These are phyloP conservation scores for Trapa incisa DNA, from an alignment of 345 rosid species.

Conservation along the genomic window DNA sequence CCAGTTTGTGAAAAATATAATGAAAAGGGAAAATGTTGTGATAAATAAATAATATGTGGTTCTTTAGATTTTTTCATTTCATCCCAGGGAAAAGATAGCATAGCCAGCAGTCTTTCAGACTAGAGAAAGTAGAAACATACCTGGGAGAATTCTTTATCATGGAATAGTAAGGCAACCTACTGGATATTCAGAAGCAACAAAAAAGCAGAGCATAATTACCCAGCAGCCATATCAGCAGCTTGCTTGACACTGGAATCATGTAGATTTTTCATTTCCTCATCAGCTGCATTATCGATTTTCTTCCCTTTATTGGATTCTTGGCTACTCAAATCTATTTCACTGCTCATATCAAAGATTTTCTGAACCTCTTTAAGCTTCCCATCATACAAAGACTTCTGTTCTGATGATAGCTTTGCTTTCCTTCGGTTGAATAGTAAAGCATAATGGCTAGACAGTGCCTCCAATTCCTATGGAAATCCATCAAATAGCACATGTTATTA, in stretches of 20 bases:
- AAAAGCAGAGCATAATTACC: constrained; percentile 31
- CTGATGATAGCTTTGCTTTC: constrained; percentile 65
- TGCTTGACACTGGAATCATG: constrained; percentile 72
- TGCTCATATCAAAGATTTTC: constrained; percentile 49
- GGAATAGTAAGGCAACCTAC: not conserved
- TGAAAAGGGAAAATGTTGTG: not conserved
- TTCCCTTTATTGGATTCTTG: constrained; percentile 68
- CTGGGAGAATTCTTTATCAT: not conserved
- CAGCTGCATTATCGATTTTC: constrained; percentile 53
- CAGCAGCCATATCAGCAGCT: constrained; percentile 98
- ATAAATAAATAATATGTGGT: not conserved
- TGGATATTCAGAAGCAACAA: not conserved
- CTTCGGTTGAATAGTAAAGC: constrained; percentile 71
- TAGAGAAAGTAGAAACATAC: not conserved
- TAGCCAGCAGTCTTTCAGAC: not conserved
- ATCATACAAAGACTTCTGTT: constrained; percentile 58
- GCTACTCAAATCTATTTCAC: constrained; percentile 38
- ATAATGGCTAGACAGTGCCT: constrained; percentile 81
- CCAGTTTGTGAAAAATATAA: not conserved
- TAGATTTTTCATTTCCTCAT: constrained; percentile 67
- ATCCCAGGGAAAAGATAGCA: not conserved
- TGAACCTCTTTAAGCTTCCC: constrained; percentile 81
- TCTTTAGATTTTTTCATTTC: too few species aligned
- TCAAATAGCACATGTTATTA: constrained; percentile 9
- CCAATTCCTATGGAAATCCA: constrained; percentile 57